Base-by-base conservation (phyloP, 2,329 filamentous ascomycete genomes). In the Coniochaeta sp. region DNA sequence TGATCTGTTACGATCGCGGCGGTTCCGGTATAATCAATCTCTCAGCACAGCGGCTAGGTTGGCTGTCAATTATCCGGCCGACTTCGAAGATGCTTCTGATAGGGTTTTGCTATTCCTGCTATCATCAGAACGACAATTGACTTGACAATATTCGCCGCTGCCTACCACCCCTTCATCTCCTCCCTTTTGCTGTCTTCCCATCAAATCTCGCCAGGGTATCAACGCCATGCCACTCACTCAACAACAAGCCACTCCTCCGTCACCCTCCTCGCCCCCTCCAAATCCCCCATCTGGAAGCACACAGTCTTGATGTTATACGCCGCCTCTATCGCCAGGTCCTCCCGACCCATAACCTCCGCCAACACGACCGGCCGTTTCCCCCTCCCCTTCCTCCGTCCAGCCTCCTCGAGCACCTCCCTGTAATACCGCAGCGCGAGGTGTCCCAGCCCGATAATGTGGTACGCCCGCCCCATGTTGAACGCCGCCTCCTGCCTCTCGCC, bases 401-500 rank as follows among this genome's bases (percentile, higher is more conserved):
- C n/a, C 51, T 74, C 73, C n/a, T 66, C 63, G 26, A 77, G 61
- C 7, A 73, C 75, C 52, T 70, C 67, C 7, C 62, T 73, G 64
- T 96, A 97, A 51, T 82, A 86, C 20, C 83, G 76, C 4, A 88
- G 71, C 0, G 91, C 90, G 26, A 95, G 70, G 62, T 89, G 83
- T 18, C 79, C 75, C 53, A 95, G 71, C 0, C 89, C 88, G 10
- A 95, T 72, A 53, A 85, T 76, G 65, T 94, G 87, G 73, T 87
- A 94, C 24, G 83, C 80, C 20, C 89, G 75, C 1, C 79, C 90
- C 47, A 91, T 75, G 61, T 95, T 95, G 70, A 86, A 95, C 62
- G 89, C 85, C 7, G 88, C 88, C 67, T 95, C 90, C 63, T 89
- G 86, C 48, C 75, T 69, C 59, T 85, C 65, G 54, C 72, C 67